phyloP scores from a whole-genome alignment of 345 rosid genomes.

The Populus pruinosa region DNA sequence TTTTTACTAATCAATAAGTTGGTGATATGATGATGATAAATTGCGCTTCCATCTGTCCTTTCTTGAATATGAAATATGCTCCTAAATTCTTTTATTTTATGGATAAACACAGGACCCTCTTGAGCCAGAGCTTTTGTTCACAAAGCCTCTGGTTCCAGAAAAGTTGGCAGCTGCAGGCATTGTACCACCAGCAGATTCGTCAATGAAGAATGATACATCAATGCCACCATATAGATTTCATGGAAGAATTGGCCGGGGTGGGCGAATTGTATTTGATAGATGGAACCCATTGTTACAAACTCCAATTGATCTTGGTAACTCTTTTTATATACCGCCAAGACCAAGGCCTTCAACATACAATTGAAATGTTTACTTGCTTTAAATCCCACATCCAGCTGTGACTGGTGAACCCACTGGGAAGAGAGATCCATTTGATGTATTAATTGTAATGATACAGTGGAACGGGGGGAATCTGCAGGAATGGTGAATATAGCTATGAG shows the following conservation, averaged over 20 bases:
- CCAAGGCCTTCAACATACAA: slow-evolving; percentile 27
- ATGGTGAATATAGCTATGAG: neutral
- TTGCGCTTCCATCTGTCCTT: neutral
- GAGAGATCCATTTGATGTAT: neutral
- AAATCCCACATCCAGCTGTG: neutral
- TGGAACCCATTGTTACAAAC: slow-evolving; percentile 85
- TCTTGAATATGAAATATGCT: neutral
- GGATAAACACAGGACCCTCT: slow-evolving; percentile 67
- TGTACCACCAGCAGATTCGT: slow-evolving; percentile 62
- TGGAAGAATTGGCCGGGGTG: slow-evolving; percentile 89
- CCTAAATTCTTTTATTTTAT: neutral
- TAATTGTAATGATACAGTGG: neutral
- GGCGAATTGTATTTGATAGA: slow-evolving; percentile 85
- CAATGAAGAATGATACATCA: slow-evolving; percentile 37
- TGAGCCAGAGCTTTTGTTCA: slow-evolving; percentile 83
- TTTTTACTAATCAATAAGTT: neutral
- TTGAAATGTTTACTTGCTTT: neutral
- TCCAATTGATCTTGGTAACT: slow-evolving; percentile 59
- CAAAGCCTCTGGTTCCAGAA: slow-evolving; percentile 84
- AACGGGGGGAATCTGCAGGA: neutral
- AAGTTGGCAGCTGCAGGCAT: slow-evolving; percentile 85
- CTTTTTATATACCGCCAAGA: slow-evolving; percentile 62
- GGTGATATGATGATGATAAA: neutral
- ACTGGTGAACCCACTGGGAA: neutral
- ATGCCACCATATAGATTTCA: slow-evolving; percentile 47